A percentile compares a stretch with the other conserved stretches of the same genome.
Evolutionary conservation across 805 yeast species (phyloP).

Genomic region (Hanseniaspora guilliermondii): DNA sequence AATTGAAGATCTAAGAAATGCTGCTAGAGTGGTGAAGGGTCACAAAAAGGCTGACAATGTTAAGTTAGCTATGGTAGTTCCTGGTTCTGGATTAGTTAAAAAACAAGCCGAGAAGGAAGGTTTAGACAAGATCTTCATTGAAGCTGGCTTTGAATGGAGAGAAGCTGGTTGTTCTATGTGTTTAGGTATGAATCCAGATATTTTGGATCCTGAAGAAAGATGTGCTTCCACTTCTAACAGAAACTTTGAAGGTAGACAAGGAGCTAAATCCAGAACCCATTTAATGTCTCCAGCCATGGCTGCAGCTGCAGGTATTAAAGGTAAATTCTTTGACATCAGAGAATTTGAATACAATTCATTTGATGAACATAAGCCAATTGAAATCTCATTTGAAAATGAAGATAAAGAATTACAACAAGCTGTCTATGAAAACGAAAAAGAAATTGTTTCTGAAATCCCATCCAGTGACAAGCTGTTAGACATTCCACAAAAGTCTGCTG

Average conservation of each 20-base stretch:
- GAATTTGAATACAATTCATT: slow-evolving; percentile 53
- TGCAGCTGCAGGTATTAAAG: slow-evolving; percentile 92
- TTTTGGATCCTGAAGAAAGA: slow-evolving; percentile 85
- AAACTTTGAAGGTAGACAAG: slow-evolving; percentile 98
- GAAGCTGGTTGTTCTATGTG: slow-evolving; percentile 99
- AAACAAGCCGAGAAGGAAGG: slow-evolving; percentile 92
- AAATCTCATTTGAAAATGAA: slow-evolving; percentile 36
- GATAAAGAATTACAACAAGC: slow-evolving; percentile 55
- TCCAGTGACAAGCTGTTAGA: slow-evolving; percentile 48
- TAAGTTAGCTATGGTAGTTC: slow-evolving; percentile 79
- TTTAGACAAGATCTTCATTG: slow-evolving; percentile 73
- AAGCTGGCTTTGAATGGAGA: slow-evolving; percentile 97
- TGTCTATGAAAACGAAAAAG: slow-evolving; percentile 59
- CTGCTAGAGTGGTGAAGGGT: slow-evolving; percentile 87
- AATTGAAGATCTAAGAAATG: slow-evolving; percentile 91
- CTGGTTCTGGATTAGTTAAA: slow-evolving; percentile 94
- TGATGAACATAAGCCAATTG: slow-evolving; percentile 43
- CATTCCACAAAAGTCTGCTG: slow-evolving; percentile 39
- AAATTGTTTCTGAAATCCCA: slow-evolving; percentile 42
- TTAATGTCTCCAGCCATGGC: slow-evolving; percentile 99
- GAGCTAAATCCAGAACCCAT: slow-evolving; percentile 90
- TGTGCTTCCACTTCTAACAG: slow-evolving; percentile 98
- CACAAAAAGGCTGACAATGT: slow-evolving; percentile 72
- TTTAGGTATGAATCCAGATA: slow-evolving; percentile 98
- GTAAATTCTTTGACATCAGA: slow-evolving; percentile 84